phyloP scores from a whole-genome alignment of 306 rosid genomes.

The Glycyrrhiza uralensis region DNA sequence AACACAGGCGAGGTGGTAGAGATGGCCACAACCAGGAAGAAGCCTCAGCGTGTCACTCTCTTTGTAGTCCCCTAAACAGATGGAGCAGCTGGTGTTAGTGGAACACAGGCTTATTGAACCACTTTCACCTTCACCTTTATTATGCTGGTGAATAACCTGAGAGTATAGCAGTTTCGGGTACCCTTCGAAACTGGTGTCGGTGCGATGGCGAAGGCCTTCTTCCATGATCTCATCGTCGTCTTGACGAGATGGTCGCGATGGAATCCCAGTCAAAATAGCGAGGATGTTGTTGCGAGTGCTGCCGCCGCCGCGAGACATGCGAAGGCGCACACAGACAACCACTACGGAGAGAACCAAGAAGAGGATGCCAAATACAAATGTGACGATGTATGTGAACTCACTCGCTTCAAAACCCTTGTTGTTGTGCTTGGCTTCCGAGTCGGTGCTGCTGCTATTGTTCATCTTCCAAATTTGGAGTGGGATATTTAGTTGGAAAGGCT shows the following conservation, averaged over 20 bases:
- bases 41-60: conserved; percentile 41
- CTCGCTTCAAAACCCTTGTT: background rate
- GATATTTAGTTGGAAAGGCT: too few species aligned
- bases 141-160: background rate
- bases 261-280: background rate
- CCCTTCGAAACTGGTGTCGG: conserved; percentile 15
- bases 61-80: conserved; percentile 51
- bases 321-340: conserved; percentile 33
- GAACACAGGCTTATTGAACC: background rate
- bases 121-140: background rate
- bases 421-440: background rate
- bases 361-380: conserved; percentile 1
- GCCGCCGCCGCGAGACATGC: background rate
- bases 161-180: conserved; percentile 33
- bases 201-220: conserved; percentile 6
- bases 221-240: background rate
- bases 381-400: conserved; percentile 5
- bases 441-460: background rate
- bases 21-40: conserved; percentile 44
- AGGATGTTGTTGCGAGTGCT: too few species aligned
- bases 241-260: background rate
- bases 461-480: conserved; percentile 1
- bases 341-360: background rate
- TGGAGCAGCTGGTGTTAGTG: conserved; percentile 37
- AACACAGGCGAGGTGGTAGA: conserved; percentile 40